Conservation (phyloP, 208 protist species). For the Herpetomonas muscarum region DNA sequence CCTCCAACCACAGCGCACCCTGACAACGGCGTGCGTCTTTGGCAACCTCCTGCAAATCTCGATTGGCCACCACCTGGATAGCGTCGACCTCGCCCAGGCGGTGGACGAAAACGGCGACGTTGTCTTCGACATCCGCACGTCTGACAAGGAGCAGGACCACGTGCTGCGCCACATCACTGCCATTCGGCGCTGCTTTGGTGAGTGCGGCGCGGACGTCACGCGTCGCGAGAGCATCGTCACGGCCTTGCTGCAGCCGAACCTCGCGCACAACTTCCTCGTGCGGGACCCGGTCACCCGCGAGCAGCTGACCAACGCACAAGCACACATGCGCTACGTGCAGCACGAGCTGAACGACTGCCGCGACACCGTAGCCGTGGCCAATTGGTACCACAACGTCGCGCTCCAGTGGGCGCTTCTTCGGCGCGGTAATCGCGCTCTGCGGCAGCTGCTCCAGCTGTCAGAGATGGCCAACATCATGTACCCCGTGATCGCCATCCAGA, state of each 20-base stretch:
- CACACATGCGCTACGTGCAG: constrained; percentile 63
- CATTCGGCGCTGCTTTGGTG: constrained; percentile 75
- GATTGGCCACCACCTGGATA: constrained; percentile 80
- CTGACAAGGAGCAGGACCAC: constrained; percentile 42
- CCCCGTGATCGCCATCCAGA: constrained; percentile 71
- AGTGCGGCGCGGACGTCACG: constrained; percentile 72
- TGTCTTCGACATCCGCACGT: constrained; percentile 55
- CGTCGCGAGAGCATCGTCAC: constrained; percentile 67
- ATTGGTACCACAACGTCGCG: constrained; percentile 86
- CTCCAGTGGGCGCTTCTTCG: constrained; percentile 63
- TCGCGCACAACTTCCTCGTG: constrained; percentile 56
- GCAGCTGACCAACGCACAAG: constrained; percentile 56
- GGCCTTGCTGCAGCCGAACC: constrained; percentile 54
- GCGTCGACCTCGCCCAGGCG: constrained; percentile 50
- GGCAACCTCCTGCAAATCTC: constrained; percentile 72
- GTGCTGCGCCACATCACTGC: constrained; percentile 75
- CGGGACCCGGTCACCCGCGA: constrained; percentile 35
- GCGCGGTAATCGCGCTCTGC: constrained; percentile 67
- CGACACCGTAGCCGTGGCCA: constrained; percentile 74
- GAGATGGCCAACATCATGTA: constrained; percentile 84
- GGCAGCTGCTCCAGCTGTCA: constrained; percentile 62
- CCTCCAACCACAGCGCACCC: constrained; percentile 17
- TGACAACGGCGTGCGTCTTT: constrained; percentile 71
- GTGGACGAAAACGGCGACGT: constrained; percentile 65
- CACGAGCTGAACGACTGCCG: constrained; percentile 76